phyloP scores from a whole-genome alignment of 202 grass and related monocot genomes.

The Setaria italica region DNA sequence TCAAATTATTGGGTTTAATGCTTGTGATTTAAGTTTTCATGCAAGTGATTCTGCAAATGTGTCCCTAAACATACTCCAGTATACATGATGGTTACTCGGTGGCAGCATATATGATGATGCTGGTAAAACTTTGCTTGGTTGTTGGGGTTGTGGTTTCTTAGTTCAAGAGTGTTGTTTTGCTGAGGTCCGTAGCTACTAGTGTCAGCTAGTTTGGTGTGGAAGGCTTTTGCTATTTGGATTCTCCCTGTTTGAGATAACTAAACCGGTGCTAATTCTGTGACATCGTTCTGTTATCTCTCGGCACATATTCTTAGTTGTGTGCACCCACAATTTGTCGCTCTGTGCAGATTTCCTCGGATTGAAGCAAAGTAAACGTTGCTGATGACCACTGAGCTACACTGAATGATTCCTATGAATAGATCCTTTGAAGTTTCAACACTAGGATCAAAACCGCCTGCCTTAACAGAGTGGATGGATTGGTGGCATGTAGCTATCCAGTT shows the following conservation, averaged over 20 bases:
- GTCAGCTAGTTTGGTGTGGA: background rate
- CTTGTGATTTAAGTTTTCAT: background rate
- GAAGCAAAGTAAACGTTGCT: background rate
- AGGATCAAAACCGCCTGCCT: background rate
- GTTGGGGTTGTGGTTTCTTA: background rate
- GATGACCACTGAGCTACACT: background rate
- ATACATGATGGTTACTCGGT: background rate
- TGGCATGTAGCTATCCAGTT: slow-evolving; percentile 6
- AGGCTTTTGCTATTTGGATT: background rate
- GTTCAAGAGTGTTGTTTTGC: background rate
- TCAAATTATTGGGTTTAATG: background rate
- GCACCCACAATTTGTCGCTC: background rate
- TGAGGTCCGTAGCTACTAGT: background rate
- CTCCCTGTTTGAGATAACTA: background rate
- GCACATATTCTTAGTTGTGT: background rate
- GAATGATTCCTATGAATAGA: slow-evolving; percentile 25
- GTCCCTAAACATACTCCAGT: background rate
- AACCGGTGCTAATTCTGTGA: background rate
- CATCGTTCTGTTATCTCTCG: background rate
- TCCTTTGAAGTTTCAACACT: background rate
- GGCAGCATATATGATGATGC: background rate
- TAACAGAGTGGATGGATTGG: slow-evolving; percentile 15
- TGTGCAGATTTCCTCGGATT: background rate
- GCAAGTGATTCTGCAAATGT: background rate
- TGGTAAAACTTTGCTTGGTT: background rate